Evolutionary conservation across 495 filamentous ascomycete species (phyloP), one percentile per base, ranked within the genome.

Genomic region (Aspergillus cavernicola): DNA sequence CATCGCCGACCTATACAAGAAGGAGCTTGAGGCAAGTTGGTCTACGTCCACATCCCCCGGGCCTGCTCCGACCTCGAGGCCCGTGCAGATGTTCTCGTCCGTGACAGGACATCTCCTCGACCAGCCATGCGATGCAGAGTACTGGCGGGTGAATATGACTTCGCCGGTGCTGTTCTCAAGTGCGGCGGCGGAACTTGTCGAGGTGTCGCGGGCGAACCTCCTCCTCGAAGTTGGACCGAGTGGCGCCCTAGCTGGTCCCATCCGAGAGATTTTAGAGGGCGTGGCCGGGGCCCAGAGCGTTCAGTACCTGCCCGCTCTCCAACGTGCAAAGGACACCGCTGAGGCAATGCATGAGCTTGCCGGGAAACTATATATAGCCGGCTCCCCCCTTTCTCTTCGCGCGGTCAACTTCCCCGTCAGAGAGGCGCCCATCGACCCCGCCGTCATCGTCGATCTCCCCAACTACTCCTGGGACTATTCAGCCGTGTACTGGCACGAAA

Each of bases 1-100:
- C 3, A 47, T 72, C 22, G 57, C 58, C 0, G 50, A 58, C 11
- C 29, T 56, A 0, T 73, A 71, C 46, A 2, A 18, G 45, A 29
- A 32, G 5, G 5, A 10, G 6, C 12, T 33, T 3, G 32, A 33
- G 32, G 7, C 37, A 23, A n/a, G 37, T 20, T 12, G 37, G 11
- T 10, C 6, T 18, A 18, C 8, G 13, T n/a, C n/a, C n/a, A n/a
- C n/a, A 16, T 18, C 15, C 18, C 9, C 15, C 16, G 36, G 16
- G 36, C 13, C 36, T 38, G 2, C 4, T 29, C n/a, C n/a, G n/a
- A n/a, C n/a, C n/a, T n/a, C n/a, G n/a, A n/a, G n/a, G n/a, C n/a
- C n/a, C n/a, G n/a, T n/a, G n/a, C n/a, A n/a, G n/a, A n/a, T 29
- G 26, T 16, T 22, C 48, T 6, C 26, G 13, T 10, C 8, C 12